Evolutionary conservation across 805 yeast genomes (phyloP).

Genomic region (Saccharomyces mikatae): DNA sequence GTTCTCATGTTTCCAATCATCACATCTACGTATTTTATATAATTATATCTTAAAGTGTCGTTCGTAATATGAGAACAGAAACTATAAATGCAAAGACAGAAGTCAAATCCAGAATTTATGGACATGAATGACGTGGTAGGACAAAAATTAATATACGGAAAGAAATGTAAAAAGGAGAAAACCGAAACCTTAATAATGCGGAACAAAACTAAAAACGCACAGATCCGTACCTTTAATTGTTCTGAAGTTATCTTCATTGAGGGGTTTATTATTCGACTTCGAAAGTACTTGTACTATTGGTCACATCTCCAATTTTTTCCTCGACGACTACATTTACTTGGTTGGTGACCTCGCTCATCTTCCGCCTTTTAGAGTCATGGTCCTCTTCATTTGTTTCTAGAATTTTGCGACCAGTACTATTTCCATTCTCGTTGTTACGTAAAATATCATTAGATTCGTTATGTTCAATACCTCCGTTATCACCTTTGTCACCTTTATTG

Average conservation of each 20-base stretch:
- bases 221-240: background rate
- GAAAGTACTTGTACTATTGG: background rate
- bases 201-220: background rate
- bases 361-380: conserved; percentile 13
- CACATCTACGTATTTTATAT: conserved; percentile 10
- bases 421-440: conserved; percentile 1
- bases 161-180: background rate
- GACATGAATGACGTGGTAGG: background rate
- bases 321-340: background rate
- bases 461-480: conserved; percentile 4
- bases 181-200: background rate
- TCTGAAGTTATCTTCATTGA: background rate
- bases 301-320: background rate
- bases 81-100: background rate
- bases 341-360: background rate
- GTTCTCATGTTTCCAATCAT: background rate
- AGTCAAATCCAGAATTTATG: background rate
- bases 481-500: conserved; percentile 6
- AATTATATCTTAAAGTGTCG: background rate
- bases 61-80: background rate
- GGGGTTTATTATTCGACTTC: background rate
- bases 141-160: background rate
- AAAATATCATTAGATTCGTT: conserved; percentile 21
- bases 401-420: conserved; percentile 24
- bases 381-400: conserved; percentile 36